A percentile compares a stretch with the other conserved stretches of the same genome.
Conservation (phyloP, 2,329 filamentous ascomycete species). For the Hysterium pulicare region DNA sequence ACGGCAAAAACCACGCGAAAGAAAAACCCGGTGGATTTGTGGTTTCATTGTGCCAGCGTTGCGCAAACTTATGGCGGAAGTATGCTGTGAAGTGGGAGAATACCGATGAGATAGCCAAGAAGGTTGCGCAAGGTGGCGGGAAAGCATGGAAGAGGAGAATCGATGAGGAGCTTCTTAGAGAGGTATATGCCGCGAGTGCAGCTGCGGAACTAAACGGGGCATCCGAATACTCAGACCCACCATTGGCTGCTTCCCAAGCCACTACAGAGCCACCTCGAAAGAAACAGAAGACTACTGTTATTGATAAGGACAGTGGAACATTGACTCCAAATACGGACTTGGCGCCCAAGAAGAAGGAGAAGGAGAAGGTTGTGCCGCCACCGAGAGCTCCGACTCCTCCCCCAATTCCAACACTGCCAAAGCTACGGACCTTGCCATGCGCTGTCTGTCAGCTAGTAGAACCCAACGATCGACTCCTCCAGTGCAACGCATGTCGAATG, state of each 20-base stretch:
- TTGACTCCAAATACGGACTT: constrained; percentile 39
- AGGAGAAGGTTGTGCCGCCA: constrained; percentile 45
- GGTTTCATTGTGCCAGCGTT: constrained; percentile 82
- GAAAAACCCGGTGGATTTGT: constrained; percentile 75
- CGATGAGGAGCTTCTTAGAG: constrained; percentile 87
- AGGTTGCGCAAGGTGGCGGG: constrained; percentile 74
- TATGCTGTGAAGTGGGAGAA: constrained; percentile 97
- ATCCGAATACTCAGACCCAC: constrained; percentile 26
- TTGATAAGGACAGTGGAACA: constrained; percentile 49
- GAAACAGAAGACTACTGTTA: constrained; percentile 50
- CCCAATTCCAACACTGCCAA: constrained; percentile 70
- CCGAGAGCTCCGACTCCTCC: constrained; percentile 52
- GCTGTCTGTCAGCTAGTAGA: constrained; percentile 77
- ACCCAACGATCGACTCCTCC: constrained; percentile 56
- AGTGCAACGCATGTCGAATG: constrained; percentile 83
- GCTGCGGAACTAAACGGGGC: constrained; percentile 21
- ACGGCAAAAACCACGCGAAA: constrained; percentile 74
- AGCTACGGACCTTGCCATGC: constrained; percentile 75
- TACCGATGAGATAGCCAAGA: constrained; percentile 84
- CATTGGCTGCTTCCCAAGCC: constrained; percentile 20
- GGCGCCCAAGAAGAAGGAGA: constrained; percentile 39
- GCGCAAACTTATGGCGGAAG: constrained; percentile 88
- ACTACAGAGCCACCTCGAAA: constrained; percentile 56
- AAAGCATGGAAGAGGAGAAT: constrained; percentile 84
- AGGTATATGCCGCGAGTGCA: constrained; percentile 45